A percentile compares a stretch with the other conserved stretches of the same genome.
These are phyloP conservation scores for Candida endomychidarum DNA, from an alignment of 805 yeast genomes.

Conservation along the genomic window DNA sequence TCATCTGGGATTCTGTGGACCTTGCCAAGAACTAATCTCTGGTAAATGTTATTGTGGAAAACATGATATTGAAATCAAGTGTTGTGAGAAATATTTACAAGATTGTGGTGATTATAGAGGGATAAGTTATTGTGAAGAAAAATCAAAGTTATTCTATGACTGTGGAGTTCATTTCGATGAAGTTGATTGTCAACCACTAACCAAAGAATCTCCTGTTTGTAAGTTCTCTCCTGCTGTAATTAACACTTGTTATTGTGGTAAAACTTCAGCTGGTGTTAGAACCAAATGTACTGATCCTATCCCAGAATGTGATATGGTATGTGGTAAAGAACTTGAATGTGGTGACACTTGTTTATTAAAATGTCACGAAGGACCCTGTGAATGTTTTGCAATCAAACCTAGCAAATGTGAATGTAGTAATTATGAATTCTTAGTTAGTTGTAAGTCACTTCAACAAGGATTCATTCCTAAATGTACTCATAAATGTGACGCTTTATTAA, in stretches of 20 bases:
- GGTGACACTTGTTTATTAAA: constrained; percentile 68
- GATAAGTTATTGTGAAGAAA: constrained; percentile 30
- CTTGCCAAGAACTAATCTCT: constrained; percentile 51
- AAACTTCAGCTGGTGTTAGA: constrained; percentile 48
- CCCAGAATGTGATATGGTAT: constrained; percentile 67
- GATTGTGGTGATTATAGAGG: constrained; percentile 34
- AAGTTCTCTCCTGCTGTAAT: constrained; percentile 59
- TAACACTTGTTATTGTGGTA: constrained; percentile 81
- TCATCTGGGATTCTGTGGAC: constrained; percentile 83
- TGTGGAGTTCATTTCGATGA: constrained; percentile 64
- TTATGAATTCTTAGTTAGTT: constrained; percentile 59
- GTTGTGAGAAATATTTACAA: constrained; percentile 45
- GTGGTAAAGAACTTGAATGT: constrained; percentile 66
- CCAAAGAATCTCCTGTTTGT: constrained; percentile 40
- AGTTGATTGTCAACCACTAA: constrained; percentile 52
- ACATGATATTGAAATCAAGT: constrained; percentile 40
- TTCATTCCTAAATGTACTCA: constrained; percentile 60
- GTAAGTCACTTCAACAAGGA: constrained; percentile 54
- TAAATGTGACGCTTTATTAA: constrained; percentile 71
- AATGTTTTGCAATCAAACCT: constrained; percentile 55
- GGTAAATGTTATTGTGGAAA: constrained; percentile 78
- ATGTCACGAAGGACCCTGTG: constrained; percentile 80
- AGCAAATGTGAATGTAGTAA: constrained; percentile 64
- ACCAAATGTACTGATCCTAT: constrained; percentile 70
- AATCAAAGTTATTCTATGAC: constrained; percentile 51